phyloP scores from a whole-genome alignment of 2,329 filamentous ascomycete genomes.

The Cercospora canescens region DNA sequence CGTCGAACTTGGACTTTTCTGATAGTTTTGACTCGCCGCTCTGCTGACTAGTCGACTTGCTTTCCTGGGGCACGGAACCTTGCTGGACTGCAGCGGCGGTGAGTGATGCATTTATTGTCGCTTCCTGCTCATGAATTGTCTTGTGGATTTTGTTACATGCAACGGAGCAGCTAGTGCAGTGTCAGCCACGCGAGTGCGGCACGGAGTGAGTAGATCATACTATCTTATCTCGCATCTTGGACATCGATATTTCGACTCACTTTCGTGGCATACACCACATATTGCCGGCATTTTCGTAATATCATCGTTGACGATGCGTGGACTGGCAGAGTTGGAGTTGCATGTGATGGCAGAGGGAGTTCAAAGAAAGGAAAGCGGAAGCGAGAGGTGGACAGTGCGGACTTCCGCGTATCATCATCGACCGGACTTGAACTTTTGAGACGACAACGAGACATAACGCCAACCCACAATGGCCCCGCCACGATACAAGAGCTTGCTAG shows the following conservation, averaged over 20 bases:
- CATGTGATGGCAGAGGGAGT: neutral
- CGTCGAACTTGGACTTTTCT: slow-evolving; percentile 28
- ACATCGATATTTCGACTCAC: slow-evolving; percentile 53
- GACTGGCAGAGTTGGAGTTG: neutral
- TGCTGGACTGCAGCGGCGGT: neutral
- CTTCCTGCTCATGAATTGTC: slow-evolving; percentile 29
- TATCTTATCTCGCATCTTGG: slow-evolving; percentile 50
- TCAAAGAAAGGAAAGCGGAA: neutral
- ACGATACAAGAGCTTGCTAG: slow-evolving; percentile 31
- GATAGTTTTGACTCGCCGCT: slow-evolving; percentile 26
- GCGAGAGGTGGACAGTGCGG: neutral
- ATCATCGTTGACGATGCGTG: slow-evolving; percentile 10
- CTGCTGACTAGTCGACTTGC: slow-evolving; percentile 5
- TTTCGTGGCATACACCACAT: slow-evolving; percentile 47
- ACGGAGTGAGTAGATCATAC: slow-evolving; percentile 31
- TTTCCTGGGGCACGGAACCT: neutral
- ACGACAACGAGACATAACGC: neutral
- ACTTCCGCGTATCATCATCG: slow-evolving; percentile 3
- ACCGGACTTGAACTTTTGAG: neutral
- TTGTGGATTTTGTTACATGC: slow-evolving; percentile 42
- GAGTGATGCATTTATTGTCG: neutral
- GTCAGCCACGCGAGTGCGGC: slow-evolving; percentile 12
- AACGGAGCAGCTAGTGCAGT: slow-evolving; percentile 37
- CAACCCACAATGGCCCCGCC: slow-evolving; percentile 31
- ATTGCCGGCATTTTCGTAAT: slow-evolving; percentile 35